A percentile compares a stretch with the other conserved stretches of the same genome.
phyloP scores from a whole-genome alignment of 306 rosid genomes.

The Betula pendula region DNA sequence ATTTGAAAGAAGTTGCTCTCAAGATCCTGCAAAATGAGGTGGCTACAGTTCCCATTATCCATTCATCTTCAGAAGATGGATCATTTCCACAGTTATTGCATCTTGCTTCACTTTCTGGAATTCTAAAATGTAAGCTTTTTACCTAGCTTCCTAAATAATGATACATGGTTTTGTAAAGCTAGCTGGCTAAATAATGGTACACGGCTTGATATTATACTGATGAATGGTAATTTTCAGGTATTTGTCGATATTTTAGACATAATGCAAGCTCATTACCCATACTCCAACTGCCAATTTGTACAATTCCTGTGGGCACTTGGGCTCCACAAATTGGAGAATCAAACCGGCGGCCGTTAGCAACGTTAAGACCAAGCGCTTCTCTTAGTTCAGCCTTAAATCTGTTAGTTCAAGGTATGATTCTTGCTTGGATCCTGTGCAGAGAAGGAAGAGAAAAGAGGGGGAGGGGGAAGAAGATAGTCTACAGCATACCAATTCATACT shows the following conservation, averaged over 20 bases:
- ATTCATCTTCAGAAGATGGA: conserved; percentile 79
- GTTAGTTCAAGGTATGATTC: conserved; percentile 73
- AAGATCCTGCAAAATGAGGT: conserved; percentile 83
- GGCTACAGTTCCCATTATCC: conserved; percentile 84
- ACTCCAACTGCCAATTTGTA: conserved; percentile 80
- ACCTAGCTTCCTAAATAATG: conserved; percentile 13
- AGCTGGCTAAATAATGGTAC: background rate
- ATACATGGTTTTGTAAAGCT: background rate
- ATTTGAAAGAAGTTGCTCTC: conserved; percentile 79
- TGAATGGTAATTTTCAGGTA: conserved; percentile 68
- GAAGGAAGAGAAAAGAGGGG: conserved; percentile 9
- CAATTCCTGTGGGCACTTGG: conserved; percentile 95
- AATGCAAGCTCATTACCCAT: conserved; percentile 79
- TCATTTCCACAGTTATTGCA: conserved; percentile 90
- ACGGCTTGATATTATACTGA: conserved; percentile 38
- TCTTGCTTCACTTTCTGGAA: conserved; percentile 93
- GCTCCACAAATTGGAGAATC: conserved; percentile 94
- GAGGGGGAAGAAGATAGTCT: conserved; percentile 13
- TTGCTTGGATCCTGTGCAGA: conserved; percentile 24
- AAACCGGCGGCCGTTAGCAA: conserved; percentile 72
- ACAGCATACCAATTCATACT: background rate
- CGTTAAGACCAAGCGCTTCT: conserved; percentile 84
- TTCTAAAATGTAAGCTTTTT: conserved; percentile 71
- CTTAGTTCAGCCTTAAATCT: conserved; percentile 81
- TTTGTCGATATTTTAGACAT: conserved; percentile 94